Evolutionary conservation across 1,139 yeast species (phyloP), one percentile per base, ranked within the genome.

Genomic region (Hemisphaericaspora xylofermentans): DNA sequence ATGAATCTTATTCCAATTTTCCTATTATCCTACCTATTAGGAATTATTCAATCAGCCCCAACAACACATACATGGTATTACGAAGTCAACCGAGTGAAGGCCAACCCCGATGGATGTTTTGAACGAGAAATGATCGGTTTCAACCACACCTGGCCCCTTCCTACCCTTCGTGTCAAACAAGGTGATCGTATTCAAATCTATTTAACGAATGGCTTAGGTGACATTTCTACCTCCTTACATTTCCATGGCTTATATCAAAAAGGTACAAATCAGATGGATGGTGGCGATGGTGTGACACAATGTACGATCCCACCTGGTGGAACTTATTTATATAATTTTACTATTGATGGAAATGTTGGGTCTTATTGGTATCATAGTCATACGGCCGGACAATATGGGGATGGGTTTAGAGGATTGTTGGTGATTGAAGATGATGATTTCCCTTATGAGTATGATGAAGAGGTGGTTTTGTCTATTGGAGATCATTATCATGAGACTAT

Each of bases 291-390:
- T 73, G 80, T 84, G 31, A 81, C 88, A 8, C 91, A 84, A 60
- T 85, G 93, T 62, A 91, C 93, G 22, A 79, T 85, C 43, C 76
- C 82, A 34, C 84, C 86, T 16, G 84, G 84, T 26, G 74, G 71
- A 43, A 73, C 87, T 1, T 76, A 75, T 55, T 57, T 79, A 27
- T 85, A 84, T 61, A 84, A 78, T 57, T 84, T 85, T 55, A 76
- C 80, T 3, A 82, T 83, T 26, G 70, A 67, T 24, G 74, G 77
- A 42, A 91, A 85, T 61, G 77, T 74, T 6, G 94, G 94, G 36
- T 78, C 88, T 10, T 85, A 70, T 60, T 85, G 93, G 94, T 84
- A 84, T 62, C 94, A 85, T 58, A 81, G 89, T n/a, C 94, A 85
- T 57, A 75, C 86, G 38, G 80, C 83, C 0, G 74, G 88, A 30